Base-by-base conservation (phyloP, 345 rosid species). In the Microcos paniculata region DNA sequence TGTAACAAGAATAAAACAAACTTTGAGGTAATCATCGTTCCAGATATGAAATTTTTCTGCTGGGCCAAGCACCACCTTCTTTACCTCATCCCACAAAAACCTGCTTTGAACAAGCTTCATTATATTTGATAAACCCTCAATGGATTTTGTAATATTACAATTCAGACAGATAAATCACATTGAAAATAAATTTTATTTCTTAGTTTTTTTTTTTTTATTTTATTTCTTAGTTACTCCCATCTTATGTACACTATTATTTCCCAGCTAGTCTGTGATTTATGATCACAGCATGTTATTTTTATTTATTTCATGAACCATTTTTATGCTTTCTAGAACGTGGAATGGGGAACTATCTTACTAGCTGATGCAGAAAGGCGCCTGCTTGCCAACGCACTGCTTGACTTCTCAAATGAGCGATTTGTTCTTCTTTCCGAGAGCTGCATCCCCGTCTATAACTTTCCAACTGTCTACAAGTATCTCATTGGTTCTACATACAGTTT, bases 351-450 rank as follows among this genome's bases (percentile, higher is more conserved):
- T 0, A 80, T 89, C 51, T 76, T 80, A 62, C 77, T 94, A 78
- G 80, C 89, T 59, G 97, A 91, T 65, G 98, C 97, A 3, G 97
- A 94, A 85, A 92, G 85, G 84, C 95, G 98, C 59, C 95, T 94
- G 71, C 87, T 94, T 30, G 91, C 98, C 53, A 94, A 94, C 51
- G 97, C 97, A 58, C 73, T 94, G 75, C 89, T 92, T 61, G 97
- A 94, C 80, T 90, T 90, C 75, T 88, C 95, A 7, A 94, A 94
- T 19, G 97, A 94, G 72, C 90, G 97, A 64, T 94, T 94, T 76
- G 78, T 92, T 69, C 97, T 94, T 76, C 97, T 94, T 42, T 94
- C 98, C 0, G 98, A 94, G 83, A 94, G 97, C 85, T 94, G 98
- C 83, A 90, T 94, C 83, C 98, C 98, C 0, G 79, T 92, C 76